A percentile compares a stretch with the other conserved stretches of the same genome.
phyloP scores from a whole-genome alignment of 495 filamentous ascomycete species.

The Penicillium longicatenatum region DNA sequence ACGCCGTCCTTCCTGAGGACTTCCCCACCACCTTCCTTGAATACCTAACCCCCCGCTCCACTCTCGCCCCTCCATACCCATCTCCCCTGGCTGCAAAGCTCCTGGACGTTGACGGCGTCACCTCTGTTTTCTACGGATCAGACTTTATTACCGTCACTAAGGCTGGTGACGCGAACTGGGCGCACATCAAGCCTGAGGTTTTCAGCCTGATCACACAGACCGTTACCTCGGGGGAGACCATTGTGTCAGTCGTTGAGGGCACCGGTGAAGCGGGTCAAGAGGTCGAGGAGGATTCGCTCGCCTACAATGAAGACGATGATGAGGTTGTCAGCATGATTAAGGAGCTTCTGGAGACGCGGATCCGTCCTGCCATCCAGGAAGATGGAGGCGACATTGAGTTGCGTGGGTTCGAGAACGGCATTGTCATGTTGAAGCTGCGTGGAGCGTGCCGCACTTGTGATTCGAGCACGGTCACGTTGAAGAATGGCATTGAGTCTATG shows the following conservation, averaged over 20 bases:
- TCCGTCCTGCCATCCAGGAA: conserved; percentile 93
- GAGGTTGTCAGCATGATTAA: conserved; percentile 98
- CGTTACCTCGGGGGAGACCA: conserved; percentile 75
- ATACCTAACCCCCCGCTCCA: conserved; percentile 85
- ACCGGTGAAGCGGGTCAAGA: conserved; percentile 57
- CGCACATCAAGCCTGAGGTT: conserved; percentile 90
- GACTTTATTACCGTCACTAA: conserved; percentile 99
- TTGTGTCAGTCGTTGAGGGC: conserved; percentile 73
- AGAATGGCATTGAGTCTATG: conserved; percentile 98
- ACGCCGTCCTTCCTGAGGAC: conserved; percentile 71
- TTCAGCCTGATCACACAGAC: conserved; percentile 93
- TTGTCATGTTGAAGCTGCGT: conserved; percentile 82
- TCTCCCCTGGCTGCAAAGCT: conserved; percentile 91
- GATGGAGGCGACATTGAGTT: conserved; percentile 98
- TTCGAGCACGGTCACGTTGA: conserved; percentile 90
- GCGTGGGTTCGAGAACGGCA: conserved; percentile 82
- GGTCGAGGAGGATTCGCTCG: conserved; percentile 63
- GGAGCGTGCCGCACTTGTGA: conserved; percentile 96
- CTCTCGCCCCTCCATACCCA: conserved; percentile 83
- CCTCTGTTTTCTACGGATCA: conserved; percentile 88
- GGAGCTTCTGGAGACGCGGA: conserved; percentile 93
- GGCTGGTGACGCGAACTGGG: conserved; percentile 82
- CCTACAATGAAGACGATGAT: conserved; percentile 81
- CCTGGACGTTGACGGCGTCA: conserved; percentile 88
- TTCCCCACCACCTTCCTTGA: conserved; percentile 80